These are phyloP conservation scores for Nemania serpens DNA, from an alignment of 2,329 filamentous ascomycete species.

Conservation along the genomic window DNA sequence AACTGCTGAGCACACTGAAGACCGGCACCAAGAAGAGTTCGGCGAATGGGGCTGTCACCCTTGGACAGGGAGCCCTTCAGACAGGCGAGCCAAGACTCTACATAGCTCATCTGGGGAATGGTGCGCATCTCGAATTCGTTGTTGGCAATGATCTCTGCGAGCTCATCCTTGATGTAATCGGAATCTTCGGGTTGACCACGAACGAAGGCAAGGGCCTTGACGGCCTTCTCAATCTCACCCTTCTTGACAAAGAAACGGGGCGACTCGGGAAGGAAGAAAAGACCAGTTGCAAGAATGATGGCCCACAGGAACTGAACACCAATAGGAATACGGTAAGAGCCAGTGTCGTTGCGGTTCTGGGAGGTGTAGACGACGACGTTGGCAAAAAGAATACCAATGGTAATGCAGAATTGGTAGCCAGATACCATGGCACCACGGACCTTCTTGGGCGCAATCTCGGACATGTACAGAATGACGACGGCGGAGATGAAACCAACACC, in stretches of 20 bases:
- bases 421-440: conserved; percentile 74
- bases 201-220: conserved; percentile 59
- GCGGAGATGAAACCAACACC: conserved; percentile 72
- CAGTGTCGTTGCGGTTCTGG: conserved; percentile 60
- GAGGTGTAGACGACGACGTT: conserved; percentile 70
- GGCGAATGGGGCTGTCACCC: conserved; percentile 61
- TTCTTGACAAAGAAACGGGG: conserved; percentile 75
- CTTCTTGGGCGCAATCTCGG: conserved; percentile 61
- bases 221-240: conserved; percentile 64
- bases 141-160: conserved; percentile 76
- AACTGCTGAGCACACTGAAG: conserved; percentile 43
- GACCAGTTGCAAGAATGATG: conserved; percentile 44
- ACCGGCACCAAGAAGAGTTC: conserved; percentile 49
- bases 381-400: conserved; percentile 71
- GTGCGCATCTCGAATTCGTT: conserved; percentile 69
- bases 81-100: conserved; percentile 63
- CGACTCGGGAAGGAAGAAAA: conserved; percentile 61
- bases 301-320: conserved; percentile 65
- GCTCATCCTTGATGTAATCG: conserved; percentile 68
- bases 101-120: conserved; percentile 61
- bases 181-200: conserved; percentile 69
- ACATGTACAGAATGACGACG: conserved; percentile 74
- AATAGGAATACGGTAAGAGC: conserved; percentile 74
- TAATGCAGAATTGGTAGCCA: conserved; percentile 79
- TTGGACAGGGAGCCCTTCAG: conserved; percentile 60